Conservation (phyloP, 352 stramenopile species). For the Blastocystis sp. region DNA sequence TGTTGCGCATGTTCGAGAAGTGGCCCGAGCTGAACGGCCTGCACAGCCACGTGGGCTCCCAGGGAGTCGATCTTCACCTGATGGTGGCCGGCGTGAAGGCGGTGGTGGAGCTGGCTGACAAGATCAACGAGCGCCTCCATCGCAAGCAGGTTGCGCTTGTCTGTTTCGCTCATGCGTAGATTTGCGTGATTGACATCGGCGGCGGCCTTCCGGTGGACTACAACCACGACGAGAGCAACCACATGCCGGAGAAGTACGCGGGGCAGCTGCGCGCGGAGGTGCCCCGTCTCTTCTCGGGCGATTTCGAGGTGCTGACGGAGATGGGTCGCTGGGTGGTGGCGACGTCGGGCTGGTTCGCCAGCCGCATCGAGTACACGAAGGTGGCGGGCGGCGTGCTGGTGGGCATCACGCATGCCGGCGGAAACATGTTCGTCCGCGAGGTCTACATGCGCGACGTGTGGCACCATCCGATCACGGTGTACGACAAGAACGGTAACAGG, state of each 20-base stretch:
- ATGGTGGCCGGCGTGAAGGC: conserved; percentile 79
- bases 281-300: conserved; percentile 80
- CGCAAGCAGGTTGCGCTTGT: conserved; percentile 40
- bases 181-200: conserved; percentile 83
- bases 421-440: conserved; percentile 83
- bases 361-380: conserved; percentile 83
- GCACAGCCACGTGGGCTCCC: conserved; percentile 83
- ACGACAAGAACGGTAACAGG: conserved; percentile 73
- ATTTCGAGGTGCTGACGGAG: conserved; percentile 84
- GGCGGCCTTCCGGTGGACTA: conserved; percentile 84
- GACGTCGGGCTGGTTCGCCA: conserved; percentile 81
- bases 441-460: conserved; percentile 78
- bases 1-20: conserved; percentile 72
- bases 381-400: conserved; percentile 72
- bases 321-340: conserved; percentile 83
- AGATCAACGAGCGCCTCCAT: conserved; percentile 75
- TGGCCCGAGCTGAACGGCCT: conserved; percentile 82
- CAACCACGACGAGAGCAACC: conserved; percentile 76
- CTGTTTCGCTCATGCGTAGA: conserved; percentile 74
- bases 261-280: conserved; percentile 76
- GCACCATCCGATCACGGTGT: conserved; percentile 78
- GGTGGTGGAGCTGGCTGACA: conserved; percentile 78
- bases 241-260: conserved; percentile 75
- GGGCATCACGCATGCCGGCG: conserved; percentile 71
- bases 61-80: conserved; percentile 75